Base-by-base conservation (phyloP, 2,329 filamentous ascomycete genomes). In the Alternaria brassicae region DNA sequence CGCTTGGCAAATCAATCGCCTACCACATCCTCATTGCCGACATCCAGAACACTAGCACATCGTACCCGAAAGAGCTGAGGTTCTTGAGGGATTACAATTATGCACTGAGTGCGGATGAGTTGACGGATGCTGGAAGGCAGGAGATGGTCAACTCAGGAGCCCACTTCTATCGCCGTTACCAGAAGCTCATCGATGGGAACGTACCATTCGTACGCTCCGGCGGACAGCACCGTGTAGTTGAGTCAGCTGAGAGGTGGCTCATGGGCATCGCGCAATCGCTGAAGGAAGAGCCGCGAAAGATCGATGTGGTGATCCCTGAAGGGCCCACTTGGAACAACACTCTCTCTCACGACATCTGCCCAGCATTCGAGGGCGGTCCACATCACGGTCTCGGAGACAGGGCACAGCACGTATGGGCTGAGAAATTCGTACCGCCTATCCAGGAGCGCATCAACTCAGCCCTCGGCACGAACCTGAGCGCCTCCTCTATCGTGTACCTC, bases 11-110 rank as follows among this genome's bases (percentile, higher is more conserved):
- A 80, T 86, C 88, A 0, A 73, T 76, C 10, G 72, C 77, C 6
- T 97, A 96, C 78, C 83, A 82, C 37, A 77, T 80, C 5, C 83
- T 91, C 8, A 82, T 97, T 53, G 74, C 83, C 27, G 85, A 85
- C 47, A 89, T 97, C 61, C 88, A 93, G 60, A 75, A 74, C 42
- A 83, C 82, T 2, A 80, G 78, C 30, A 80, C 76, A 7, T 76
- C 77, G 0, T 94, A 91, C 71, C 84, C 84, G 7, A 81, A 82
- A 32, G 83, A 85, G 25, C 92, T 88, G 70, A 83, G 84, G 15
- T 96, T 96, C 72, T 80, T 97, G 55, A 80, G 85, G 62, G 78
- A 88, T 60, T 96, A 92, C 77, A 78, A 85, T 28, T 96, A 94
- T 76, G 82, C 79, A 0, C 82, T 96, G 1, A 89, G 89, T 17